Base-by-base conservation (phyloP, 495 filamentous ascomycete genomes). In the Pyrenula aspistea region DNA sequence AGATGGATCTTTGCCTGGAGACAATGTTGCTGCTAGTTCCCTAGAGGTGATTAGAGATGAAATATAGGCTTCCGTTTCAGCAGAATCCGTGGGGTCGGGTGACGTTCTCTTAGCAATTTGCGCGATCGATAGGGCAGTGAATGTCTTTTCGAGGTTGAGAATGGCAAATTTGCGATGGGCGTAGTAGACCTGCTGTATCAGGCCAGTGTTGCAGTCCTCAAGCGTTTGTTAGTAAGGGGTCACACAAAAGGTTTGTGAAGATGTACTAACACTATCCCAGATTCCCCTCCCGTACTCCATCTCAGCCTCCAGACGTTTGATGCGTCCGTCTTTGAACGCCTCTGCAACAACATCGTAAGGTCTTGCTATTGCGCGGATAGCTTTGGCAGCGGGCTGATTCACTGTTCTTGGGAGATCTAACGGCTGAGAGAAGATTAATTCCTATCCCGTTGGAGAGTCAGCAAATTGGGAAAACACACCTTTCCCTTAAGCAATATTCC, bases 401-500 rank as follows among this genome's bases (percentile, higher is more conserved):
- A 76, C 71, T 4, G 74, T 72, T 23, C 67, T 74, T 3, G 82
- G 78, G 51, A 72, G 56, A 2, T 65, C 50, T 15, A 59, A 57
- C 19, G 70, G 57, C 77, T 79, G 53, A 53, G 1, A 54, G 25
- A 11, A 48, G 11, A 55, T 31, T 47, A 59, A 22, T 24, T 15
- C 51, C 70, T 55, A 70, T 59, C 55, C 58, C 58, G 36, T 61
- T 21, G 10, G 68, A 73, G n/a, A n/a, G n/a, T n/a, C n/a, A n/a
- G n/a, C n/a, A n/a, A n/a, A n/a, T n/a, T n/a, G n/a, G n/a, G n/a
- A n/a, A 22, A 65, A 66, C 60, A 70, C 62, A 85, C 78, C 69
- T 80, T 85, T 63, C 92, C 92, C 49, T 83, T 71, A 20, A 77
- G 73, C 10, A 97, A 73, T 42, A 95, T 70, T 36, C 82, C 79